Evolutionary conservation across 495 filamentous ascomycete species (phyloP), one percentile per base, ranked within the genome.

Genomic region (Letharia columbiana): DNA sequence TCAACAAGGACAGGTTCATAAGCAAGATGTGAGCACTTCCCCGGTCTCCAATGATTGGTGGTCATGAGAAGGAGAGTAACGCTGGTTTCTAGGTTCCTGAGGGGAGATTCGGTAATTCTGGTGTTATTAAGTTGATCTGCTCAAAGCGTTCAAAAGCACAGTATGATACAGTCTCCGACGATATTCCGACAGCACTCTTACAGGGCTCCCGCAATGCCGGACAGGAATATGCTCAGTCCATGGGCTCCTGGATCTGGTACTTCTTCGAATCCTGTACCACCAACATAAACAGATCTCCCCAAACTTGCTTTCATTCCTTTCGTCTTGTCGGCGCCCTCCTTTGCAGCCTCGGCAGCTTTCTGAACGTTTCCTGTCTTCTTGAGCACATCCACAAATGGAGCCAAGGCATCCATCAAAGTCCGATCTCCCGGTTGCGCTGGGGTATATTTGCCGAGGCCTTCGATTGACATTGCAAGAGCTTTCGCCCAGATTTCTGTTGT

Each of bases 1-100:
- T 96, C 47, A 98, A 98, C 79, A 97, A 97, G 84, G 94, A 98
- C 77, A 82, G 95, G 41, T 98, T 97, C 77, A 92, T 98, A 72
- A 96, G 91, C 83, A 98, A 98, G 82, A 91, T 98, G 94, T 96
- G 75, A 66, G 89, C 81, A 39, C 63, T 41, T 31, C 58, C 52
- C 57, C 15, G 3, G 23, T 42, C 42, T 59, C 54, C 5, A 28
- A 52, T 60, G 15, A 18, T 3, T 42, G 40, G 41, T 52, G 54
- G 31, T 52, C 49, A 62, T 61, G 18, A 11, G 15, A 35, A 33
- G 9, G 20, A n/a, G 63, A 45, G 45, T 71, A 17, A 68, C 45
- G 9, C n/a, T 35, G n/a, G 28, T 58, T 59, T 54, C 17, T 71
- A 96, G 91, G 88, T 98, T 98, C 75, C 79, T 98, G 65, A 84